phyloP scores from a whole-genome alignment of 768 basidiomycete genomes.

The Mycena pura region DNA sequence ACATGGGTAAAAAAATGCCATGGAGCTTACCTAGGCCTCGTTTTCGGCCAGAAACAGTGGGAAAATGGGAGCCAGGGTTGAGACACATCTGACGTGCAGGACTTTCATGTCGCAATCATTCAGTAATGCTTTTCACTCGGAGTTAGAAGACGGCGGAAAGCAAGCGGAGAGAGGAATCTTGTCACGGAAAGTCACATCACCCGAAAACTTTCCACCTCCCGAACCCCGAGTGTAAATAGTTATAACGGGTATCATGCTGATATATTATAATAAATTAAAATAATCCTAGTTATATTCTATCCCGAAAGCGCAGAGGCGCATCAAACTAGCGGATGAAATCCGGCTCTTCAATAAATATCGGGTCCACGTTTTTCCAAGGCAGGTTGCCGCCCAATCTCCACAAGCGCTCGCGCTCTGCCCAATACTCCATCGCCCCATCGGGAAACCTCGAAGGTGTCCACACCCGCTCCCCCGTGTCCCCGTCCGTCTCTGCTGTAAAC shows the following conservation, averaged over 20 bases:
- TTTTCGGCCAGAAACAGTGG: too few species aligned
- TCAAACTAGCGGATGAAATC: conserved; percentile 34
- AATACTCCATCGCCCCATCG: conserved; percentile 73
- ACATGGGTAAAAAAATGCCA: too few species aligned
- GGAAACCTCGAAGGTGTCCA: conserved; percentile 73
- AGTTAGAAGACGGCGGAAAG: too few species aligned
- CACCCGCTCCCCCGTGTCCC: conserved; percentile 88
- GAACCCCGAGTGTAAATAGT: too few species aligned
- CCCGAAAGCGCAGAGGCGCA: neutral
- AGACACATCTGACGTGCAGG: too few species aligned
- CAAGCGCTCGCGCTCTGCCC: conserved; percentile 76
- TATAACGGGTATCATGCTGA: neutral
- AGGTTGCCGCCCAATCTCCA: conserved; percentile 51
- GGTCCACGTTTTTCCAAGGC: conserved; percentile 74
- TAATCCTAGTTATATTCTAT: conserved; percentile 18
- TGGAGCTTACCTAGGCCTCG: too few species aligned
- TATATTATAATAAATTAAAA: conserved; percentile 22
- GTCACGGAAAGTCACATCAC: too few species aligned
- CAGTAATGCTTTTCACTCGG: too few species aligned
- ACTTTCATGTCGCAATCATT: too few species aligned
- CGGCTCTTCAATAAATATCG: conserved; percentile 81
- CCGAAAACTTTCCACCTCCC: too few species aligned
- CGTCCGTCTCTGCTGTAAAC: conserved; percentile 84
- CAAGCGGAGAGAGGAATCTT: too few species aligned
- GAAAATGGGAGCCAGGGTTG: too few species aligned